Percentiles rank a stretch among this genome's conserved stretches.
These are phyloP conservation scores for Alternaria conjuncta DNA, from an alignment of 2,329 filamentous ascomycete species.

Conservation along the genomic window DNA sequence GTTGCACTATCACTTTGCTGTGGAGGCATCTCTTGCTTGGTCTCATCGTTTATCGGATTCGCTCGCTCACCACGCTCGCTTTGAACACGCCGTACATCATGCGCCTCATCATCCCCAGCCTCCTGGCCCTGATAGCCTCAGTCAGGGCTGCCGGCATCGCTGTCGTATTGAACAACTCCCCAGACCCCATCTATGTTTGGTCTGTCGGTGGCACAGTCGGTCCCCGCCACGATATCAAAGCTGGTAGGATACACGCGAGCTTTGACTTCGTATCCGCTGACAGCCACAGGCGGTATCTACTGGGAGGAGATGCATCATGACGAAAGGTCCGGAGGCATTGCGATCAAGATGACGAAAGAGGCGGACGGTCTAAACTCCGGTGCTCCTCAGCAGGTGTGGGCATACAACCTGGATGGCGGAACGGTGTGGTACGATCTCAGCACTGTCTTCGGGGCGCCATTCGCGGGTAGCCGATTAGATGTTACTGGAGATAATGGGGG, in stretches of 20 bases:
- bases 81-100: slow-evolving; percentile 12
- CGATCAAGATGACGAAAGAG: slow-evolving; percentile 35
- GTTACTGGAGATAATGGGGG: slow-evolving; percentile 25
- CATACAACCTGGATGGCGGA: slow-evolving; percentile 30
- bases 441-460: slow-evolving; percentile 36
- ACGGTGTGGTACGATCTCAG: slow-evolving; percentile 37
- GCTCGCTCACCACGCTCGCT: background rate
- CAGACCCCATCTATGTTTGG: slow-evolving; percentile 31
- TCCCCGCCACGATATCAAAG: slow-evolving; percentile 13
- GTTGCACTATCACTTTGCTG: background rate
- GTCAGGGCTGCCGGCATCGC: slow-evolving; percentile 32
- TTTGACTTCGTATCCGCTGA: background rate
- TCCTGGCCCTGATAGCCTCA: slow-evolving; percentile 22
- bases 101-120: slow-evolving; percentile 16
- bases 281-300: slow-evolving; percentile 19
- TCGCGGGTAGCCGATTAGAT: slow-evolving; percentile 29
- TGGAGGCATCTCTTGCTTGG: background rate
- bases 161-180: slow-evolving; percentile 32
- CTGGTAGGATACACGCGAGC: slow-evolving; percentile 12
- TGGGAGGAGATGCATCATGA: slow-evolving; percentile 28
- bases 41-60: background rate
- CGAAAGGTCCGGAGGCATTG: slow-evolving; percentile 29
- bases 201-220: slow-evolving; percentile 29
- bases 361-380: slow-evolving; percentile 26
- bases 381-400: slow-evolving; percentile 30